These are phyloP conservation scores for Hericium rajendrae DNA, from an alignment of 768 basidiomycete species.

Conservation along the genomic window DNA sequence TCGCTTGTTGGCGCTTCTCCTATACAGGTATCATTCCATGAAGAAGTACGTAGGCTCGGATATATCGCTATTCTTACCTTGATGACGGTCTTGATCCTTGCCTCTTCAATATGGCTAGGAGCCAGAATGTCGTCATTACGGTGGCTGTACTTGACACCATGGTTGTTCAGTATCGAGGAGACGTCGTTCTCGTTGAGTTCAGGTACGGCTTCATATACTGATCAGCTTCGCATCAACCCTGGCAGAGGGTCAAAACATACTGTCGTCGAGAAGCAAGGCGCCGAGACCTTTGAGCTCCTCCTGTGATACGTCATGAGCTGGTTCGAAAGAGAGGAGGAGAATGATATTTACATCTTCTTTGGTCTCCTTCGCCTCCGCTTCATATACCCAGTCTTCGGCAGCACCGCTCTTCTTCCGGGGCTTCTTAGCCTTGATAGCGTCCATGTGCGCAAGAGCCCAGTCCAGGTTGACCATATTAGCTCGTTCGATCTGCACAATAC, in stretches of 20 bases:
- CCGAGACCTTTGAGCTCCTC: conserved; percentile 47
- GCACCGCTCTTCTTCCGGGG: conserved; percentile 20
- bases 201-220: conserved; percentile 19
- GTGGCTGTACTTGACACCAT: conserved; percentile 67
- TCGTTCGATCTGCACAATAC: conserved; percentile 53
- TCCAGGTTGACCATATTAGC: conserved; percentile 67
- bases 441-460: conserved; percentile 70
- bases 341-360: conserved; percentile 18
- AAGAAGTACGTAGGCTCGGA: background rate
- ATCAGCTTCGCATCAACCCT: conserved; percentile 19
- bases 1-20: conserved; percentile 17
- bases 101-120: conserved; percentile 60
- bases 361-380: conserved; percentile 35
- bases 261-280: conserved; percentile 34
- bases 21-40: conserved; percentile 6
- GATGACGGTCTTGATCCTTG: conserved; percentile 44
- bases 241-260: conserved; percentile 4
- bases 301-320: conserved; percentile 11
- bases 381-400: conserved; percentile 32
- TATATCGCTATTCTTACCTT: conserved; percentile 26
- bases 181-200: conserved; percentile 37
- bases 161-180: conserved; percentile 43
- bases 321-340: background rate
- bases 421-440: conserved; percentile 23
- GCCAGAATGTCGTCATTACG: conserved; percentile 62